Evolutionary conservation across 2,329 filamentous ascomycete species (phyloP), one percentile per base, ranked within the genome.

Genomic region (Cadophora malorum): DNA sequence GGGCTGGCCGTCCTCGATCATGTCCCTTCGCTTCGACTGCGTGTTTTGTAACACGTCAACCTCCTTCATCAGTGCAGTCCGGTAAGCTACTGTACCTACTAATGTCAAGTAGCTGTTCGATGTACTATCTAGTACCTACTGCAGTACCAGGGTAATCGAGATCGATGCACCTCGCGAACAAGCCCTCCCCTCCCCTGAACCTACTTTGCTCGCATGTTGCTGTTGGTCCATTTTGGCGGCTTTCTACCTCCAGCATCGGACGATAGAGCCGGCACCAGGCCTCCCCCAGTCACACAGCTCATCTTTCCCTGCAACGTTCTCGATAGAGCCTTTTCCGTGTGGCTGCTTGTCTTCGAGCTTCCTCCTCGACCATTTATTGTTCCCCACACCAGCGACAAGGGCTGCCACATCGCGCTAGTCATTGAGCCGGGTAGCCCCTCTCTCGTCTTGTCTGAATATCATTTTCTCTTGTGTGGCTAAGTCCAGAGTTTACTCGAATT

Each of bases 201-300:
- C 21, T 59, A 14, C 60, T 64, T 56, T 64, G 38, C 67, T 65
- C 65, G 63, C 55, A 59, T 60, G 63, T 55, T 71, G 67, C 67
- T 72, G 70, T 64, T 70, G 64, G 64, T 70, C 68, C 67, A 68
- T 69, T 38, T 50, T 70, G 68, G 41, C 66, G 75, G 72, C 73
- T 72, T 74, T 72, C 72, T 75, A 70, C 69, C 72, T 75, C 71
- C 69, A 73, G 71, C 70, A 75, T 76, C 75, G 75, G 74, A 76
- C 75, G 74, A 76, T 73, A 74, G 70, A 74, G 71, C 73, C 74
- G 73, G 73, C 70, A 76, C 60, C 70, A 62, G 38, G 35, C 41
- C 49, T 53, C 45, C 49, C 45, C 74, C 67, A 73, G 74, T 75
- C 73, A 67, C 71, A 67, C 71, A 75, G 72, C 66, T 74, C 74